A percentile compares a stretch with the other conserved stretches of the same genome.
Conservation (phyloP, 1,284 basidiomycete species). For the Cryptococcus depauperatus region DNA sequence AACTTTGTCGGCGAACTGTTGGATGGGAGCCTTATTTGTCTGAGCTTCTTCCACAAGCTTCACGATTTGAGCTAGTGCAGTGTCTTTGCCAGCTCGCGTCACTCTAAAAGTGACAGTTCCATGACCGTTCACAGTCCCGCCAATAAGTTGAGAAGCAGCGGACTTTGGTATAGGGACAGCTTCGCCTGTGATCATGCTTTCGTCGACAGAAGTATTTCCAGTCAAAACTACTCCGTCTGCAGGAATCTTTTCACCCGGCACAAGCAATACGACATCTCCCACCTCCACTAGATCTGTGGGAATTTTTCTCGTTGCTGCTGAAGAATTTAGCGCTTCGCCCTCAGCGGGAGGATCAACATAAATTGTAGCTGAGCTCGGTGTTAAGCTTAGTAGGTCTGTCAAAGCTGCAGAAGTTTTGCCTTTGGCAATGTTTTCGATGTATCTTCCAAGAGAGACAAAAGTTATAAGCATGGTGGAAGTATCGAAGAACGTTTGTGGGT, state of each 20-base stretch:
- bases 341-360: slow-evolving; percentile 54
- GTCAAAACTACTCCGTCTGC: slow-evolving; percentile 85
- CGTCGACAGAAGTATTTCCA: slow-evolving; percentile 84
- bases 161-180: slow-evolving; percentile 82
- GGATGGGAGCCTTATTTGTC: slow-evolving; percentile 95
- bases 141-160: slow-evolving; percentile 75
- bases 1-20: slow-evolving; percentile 89
- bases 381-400: slow-evolving; percentile 88
- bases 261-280: slow-evolving; percentile 85
- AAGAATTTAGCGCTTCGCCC: slow-evolving; percentile 51
- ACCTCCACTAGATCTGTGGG: slow-evolving; percentile 91
- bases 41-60: slow-evolving; percentile 96
- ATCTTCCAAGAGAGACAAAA: slow-evolving; percentile 91
- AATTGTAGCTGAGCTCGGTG: slow-evolving; percentile 90
- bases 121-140: slow-evolving; percentile 92
- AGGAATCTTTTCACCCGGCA: slow-evolving; percentile 93
- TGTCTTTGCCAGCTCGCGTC: slow-evolving; percentile 90
- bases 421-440: slow-evolving; percentile 93
- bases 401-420: slow-evolving; percentile 94
- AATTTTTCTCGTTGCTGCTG: slow-evolving; percentile 73
- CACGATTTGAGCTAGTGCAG: slow-evolving; percentile 92
- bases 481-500: slow-evolving; percentile 92
- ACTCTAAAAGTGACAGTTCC: slow-evolving; percentile 95
- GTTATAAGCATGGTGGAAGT: slow-evolving; percentile 98
- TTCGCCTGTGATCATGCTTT: slow-evolving; percentile 96